Percentiles rank a stretch among this genome's conserved stretches.
Evolutionary conservation across 805 yeast genomes (phyloP).

Genomic region (Schwanniomyces occidentalis): DNA sequence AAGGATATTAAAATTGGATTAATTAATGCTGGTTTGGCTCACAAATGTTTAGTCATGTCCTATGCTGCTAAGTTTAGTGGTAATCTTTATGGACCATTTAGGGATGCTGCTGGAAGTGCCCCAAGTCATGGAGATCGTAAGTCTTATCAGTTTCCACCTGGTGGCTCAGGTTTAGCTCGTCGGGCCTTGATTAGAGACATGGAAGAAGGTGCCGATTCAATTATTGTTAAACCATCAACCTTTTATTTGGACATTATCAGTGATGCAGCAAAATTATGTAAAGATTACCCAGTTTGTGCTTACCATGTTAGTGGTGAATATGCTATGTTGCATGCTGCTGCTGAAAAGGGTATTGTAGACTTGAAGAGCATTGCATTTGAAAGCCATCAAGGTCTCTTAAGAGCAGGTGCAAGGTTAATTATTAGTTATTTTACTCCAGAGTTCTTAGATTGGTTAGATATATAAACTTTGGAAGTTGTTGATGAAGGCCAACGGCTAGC

Average conservation of each 20-base stretch:
- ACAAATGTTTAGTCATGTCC: slow-evolving; percentile 85
- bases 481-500: no score
- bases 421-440: slow-evolving; percentile 95
- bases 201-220: slow-evolving; percentile 91
- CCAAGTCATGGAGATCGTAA: slow-evolving; percentile 92
- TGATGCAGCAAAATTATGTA: slow-evolving; percentile 81
- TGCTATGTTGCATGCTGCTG: slow-evolving; percentile 98
- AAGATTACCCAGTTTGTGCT: slow-evolving; percentile 86
- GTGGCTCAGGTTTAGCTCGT: slow-evolving; percentile 90
- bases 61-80: slow-evolving; percentile 95
- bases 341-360: slow-evolving; percentile 90
- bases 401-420: slow-evolving; percentile 94
- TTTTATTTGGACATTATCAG: slow-evolving; percentile 89
- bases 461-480: no score
- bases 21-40: slow-evolving; percentile 78
- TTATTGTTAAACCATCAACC: slow-evolving; percentile 94
- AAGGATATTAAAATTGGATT: slow-evolving; percentile 84
- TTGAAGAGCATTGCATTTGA: slow-evolving; percentile 82
- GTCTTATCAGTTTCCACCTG: slow-evolving; percentile 90
- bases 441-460: slow-evolving; percentile 95
- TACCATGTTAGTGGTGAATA: slow-evolving; percentile 97
- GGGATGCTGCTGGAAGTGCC: slow-evolving; percentile 94
- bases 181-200: slow-evolving; percentile 86
- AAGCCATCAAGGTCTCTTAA: slow-evolving; percentile 82
- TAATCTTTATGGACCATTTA: slow-evolving; percentile 90